phyloP scores from a whole-genome alignment of 495 filamentous ascomycete species.

The Xylaria telfairii region DNA sequence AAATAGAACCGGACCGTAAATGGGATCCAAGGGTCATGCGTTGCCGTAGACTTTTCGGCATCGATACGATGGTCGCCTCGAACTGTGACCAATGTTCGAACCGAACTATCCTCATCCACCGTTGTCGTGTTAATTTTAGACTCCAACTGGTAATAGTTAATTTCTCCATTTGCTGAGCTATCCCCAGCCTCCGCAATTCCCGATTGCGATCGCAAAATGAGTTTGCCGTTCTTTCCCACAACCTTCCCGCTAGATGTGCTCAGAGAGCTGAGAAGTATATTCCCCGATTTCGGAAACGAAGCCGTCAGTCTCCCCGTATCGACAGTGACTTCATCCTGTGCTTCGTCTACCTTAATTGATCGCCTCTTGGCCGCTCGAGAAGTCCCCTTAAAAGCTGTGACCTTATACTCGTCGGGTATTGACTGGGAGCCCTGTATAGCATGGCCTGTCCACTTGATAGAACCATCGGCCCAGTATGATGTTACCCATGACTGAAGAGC shows the following conservation, averaged over 20 bases:
- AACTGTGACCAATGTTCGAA: slow-evolving; percentile 48
- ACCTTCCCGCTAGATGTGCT: slow-evolving; percentile 44
- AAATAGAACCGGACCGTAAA: slow-evolving; percentile 54
- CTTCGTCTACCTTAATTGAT: slow-evolving; percentile 26
- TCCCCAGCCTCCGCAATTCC: slow-evolving; percentile 36
- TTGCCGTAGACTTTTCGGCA: slow-evolving; percentile 8
- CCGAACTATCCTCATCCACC: slow-evolving; percentile 36
- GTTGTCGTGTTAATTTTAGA: slow-evolving; percentile 35
- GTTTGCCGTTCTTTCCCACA: slow-evolving; percentile 48
- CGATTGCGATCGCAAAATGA: slow-evolving; percentile 48
- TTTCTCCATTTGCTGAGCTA: neutral
- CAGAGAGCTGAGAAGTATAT: slow-evolving; percentile 41
- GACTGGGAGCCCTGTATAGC: slow-evolving; percentile 41
- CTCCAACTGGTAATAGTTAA: slow-evolving; percentile 32
- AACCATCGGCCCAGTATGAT: slow-evolving; percentile 53
- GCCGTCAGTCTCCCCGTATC: slow-evolving; percentile 48
- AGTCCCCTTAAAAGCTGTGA: slow-evolving; percentile 24
- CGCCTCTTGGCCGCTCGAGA: slow-evolving; percentile 8
- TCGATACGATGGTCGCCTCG: slow-evolving; percentile 36
- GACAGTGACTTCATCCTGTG: slow-evolving; percentile 31
- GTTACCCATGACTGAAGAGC: slow-evolving; percentile 51
- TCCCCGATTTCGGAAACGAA: slow-evolving; percentile 45
- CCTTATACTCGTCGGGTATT: slow-evolving; percentile 32
- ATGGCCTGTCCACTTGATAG: slow-evolving; percentile 56
- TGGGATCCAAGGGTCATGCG: slow-evolving; percentile 42